Evolutionary conservation across 768 basidiomycete species (phyloP), one percentile per base, ranked within the genome.

Genomic region (Xanthoconium purpureum): DNA sequence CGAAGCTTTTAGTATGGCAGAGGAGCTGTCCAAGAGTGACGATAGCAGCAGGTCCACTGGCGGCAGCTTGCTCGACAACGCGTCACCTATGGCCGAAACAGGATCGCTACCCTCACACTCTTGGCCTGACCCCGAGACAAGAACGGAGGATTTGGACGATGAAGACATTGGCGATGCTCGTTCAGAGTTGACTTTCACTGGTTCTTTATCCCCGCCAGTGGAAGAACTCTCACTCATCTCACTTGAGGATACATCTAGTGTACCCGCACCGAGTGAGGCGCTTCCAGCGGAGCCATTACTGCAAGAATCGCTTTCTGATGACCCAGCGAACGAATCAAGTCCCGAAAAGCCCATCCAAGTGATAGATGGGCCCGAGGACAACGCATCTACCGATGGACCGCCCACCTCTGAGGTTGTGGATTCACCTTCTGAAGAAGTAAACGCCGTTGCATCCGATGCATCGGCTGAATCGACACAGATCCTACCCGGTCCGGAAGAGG

Each of bases 1-100:
- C 63, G 79, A 81, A 56, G 74, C 65, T 0, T 72, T 61, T 38
- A 72, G 49, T 49, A 57, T 77, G 47, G 67, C 66, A 11, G 79
- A 79, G 47, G 79, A 80, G 52, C 54, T 77, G 12, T 66, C 73
- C 28, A 69, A 57, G 48, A 33, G 35, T 37, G 67, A 59, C 10
- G 59, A 61, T 30, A 51, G 30, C 24, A 29, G 6, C 28, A 53
- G 43, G 12, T 24, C 50, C 6, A 4, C 36, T 20, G 36, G 17
- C 46, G 43, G 45, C 5, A 32, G 35, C 50, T 52, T 65, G 30
- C 60, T 66, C 12, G 54, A 29, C 40, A 38, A 49, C 17, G n/a
- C n/a, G n/a, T 58, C 64, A 3, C 61, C 57, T 10, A 13, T 50
- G 9, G 14, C 45, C 38, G 63, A 71, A 40, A 32, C 57, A 6